Evolutionary conservation across 176 grass and related monocot species (phyloP).

Genomic region (Rhynchospora breviuscula): DNA sequence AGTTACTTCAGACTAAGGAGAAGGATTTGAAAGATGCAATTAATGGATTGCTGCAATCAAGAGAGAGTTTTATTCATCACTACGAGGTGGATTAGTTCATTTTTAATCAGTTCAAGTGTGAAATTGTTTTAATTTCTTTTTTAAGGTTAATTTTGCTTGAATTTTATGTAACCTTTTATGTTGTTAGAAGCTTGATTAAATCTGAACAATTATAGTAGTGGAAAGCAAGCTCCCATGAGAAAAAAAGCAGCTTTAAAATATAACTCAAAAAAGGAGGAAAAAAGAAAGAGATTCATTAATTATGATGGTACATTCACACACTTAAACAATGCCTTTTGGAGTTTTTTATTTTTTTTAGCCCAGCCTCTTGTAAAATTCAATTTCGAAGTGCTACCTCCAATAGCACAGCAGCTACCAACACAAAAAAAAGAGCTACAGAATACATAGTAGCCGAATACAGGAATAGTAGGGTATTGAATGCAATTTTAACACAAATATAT

Average conservation of each 20-base stretch:
- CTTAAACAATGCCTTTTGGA: background rate
- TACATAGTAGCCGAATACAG: conserved; percentile 23
- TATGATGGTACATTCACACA: background rate
- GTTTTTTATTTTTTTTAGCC: background rate
- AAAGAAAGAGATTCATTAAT: background rate
- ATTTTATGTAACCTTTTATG: conserved; percentile 2
- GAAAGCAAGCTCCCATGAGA: background rate
- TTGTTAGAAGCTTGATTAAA: background rate
- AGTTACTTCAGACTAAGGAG: conserved; percentile 53
- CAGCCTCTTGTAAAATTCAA: background rate
- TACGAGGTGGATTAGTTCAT: conserved; percentile 47
- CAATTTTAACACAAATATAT: background rate
- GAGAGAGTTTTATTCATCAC: conserved; percentile 55
- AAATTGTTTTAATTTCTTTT: background rate
- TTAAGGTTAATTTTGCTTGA: background rate
- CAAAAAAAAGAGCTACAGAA: background rate
- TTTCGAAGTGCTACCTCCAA: background rate
- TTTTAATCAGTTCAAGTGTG: background rate
- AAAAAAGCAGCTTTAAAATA: background rate
- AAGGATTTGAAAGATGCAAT: conserved; percentile 65
- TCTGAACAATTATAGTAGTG: background rate
- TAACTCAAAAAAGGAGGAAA: background rate
- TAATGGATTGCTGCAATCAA: conserved; percentile 56
- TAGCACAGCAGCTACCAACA: background rate
- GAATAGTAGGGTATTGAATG: conserved; percentile 21